Conservation (phyloP, 352 stramenopile genomes). For the Phytophthora colocasiae region DNA sequence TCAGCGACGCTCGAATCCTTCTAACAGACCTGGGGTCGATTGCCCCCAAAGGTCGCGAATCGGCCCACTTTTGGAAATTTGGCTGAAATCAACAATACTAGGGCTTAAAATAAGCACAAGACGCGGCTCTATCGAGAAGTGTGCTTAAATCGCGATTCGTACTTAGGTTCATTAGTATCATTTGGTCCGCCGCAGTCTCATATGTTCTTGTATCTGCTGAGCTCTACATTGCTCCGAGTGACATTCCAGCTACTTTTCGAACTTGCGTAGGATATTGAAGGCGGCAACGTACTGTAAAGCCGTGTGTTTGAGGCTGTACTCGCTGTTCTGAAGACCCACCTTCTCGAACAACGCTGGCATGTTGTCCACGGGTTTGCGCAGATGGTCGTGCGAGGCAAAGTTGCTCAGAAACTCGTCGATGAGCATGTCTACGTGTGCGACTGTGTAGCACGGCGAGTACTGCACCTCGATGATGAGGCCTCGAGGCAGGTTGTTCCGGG, state of each 20-base stretch:
- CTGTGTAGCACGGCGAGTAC: constrained; percentile 84
- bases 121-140: no score
- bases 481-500: constrained; percentile 79
- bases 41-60: no score
- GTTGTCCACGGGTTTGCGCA: constrained; percentile 83
- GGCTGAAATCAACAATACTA: no score
- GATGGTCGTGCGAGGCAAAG: constrained; percentile 66
- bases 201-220: constrained; percentile 9
- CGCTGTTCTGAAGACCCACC: constrained; percentile 62
- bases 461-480: constrained; percentile 87
- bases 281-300: constrained; percentile 88
- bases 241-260: constrained; percentile 57
- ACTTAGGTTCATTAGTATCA: no score
- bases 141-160: no score
- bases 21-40: no score
- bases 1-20: no score
- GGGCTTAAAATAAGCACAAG: no score
- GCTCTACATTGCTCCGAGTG: constrained; percentile 1
- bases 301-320: constrained; percentile 91
- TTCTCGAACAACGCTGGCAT: constrained; percentile 76
- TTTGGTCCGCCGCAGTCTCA: no score
- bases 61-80: no score
- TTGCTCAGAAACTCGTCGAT: constrained; percentile 87
- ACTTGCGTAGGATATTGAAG: constrained; percentile 88
- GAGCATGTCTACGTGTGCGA: constrained; percentile 77